Evolutionary conservation across 805 yeast genomes (phyloP).

Genomic region (Millerozyma miso): DNA sequence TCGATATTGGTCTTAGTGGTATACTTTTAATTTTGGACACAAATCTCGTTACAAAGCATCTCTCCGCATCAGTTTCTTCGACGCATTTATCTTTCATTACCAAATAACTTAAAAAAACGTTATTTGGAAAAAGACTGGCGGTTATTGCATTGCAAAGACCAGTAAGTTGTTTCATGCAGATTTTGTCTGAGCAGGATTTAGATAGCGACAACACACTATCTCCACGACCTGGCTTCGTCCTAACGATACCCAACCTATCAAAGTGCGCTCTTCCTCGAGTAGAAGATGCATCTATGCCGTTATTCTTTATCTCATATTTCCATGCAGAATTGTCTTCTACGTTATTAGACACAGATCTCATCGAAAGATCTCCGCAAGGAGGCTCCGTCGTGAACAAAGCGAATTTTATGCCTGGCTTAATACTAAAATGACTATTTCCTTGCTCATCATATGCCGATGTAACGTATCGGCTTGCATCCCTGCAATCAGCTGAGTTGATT

Average conservation of each 20-base stretch:
- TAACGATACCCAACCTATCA: slow-evolving; percentile 54
- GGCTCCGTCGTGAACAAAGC: slow-evolving; percentile 67
- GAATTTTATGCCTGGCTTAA: slow-evolving; percentile 39
- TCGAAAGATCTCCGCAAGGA: slow-evolving; percentile 91
- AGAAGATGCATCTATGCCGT: slow-evolving; percentile 10
- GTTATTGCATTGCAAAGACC: slow-evolving; percentile 51
- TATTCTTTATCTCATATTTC: slow-evolving; percentile 4
- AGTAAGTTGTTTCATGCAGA: slow-evolving; percentile 57
- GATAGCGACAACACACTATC: slow-evolving; percentile 72
- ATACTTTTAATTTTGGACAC: slow-evolving; percentile 2
- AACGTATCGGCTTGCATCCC: slow-evolving; percentile 10
- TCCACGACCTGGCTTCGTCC: slow-evolving; percentile 90
- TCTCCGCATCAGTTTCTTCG: slow-evolving; percentile 22
- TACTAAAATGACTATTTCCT: slow-evolving; percentile 14
- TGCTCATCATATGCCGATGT: slow-evolving; percentile 8
- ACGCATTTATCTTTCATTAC: slow-evolving; percentile 40
- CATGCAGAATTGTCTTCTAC: slow-evolving; percentile 17
- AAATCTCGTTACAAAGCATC: slow-evolving; percentile 39
- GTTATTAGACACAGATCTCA: slow-evolving; percentile 33
- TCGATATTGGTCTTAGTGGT: slow-evolving; percentile 13
- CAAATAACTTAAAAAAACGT: slow-evolving; percentile 43
- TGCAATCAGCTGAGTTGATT: slow-evolving; percentile 9
- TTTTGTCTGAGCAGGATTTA: slow-evolving; percentile 87
- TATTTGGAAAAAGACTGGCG: slow-evolving; percentile 26
- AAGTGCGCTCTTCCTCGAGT: slow-evolving; percentile 64